Base-by-base conservation (phyloP, 164 flowering plant species). In the Berberis vulgaris region DNA sequence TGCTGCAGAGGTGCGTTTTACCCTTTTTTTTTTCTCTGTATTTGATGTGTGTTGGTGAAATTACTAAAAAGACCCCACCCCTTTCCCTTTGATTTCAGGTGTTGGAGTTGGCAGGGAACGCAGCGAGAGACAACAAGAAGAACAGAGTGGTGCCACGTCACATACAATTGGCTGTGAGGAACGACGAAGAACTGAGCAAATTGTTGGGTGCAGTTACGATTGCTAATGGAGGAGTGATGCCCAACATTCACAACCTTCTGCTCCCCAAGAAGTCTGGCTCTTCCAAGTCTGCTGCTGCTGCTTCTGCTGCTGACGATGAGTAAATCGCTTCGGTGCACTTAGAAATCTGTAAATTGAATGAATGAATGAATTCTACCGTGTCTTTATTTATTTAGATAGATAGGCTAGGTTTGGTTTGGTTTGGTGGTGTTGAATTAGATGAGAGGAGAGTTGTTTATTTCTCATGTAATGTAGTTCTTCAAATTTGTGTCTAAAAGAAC, bases 91-190 rank as follows among this genome's bases (percentile, higher is more conserved):
- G 44, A 57, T 57, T 57, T 53, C 39, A 57, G 60, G 60, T 57
- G 3, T 57, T 57, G 60, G 60, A 57, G 7, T 57, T 57, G 44
- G 60, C 60, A 3, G 60, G 60, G 4, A 57, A 57, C 41, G 60
- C 60, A 3, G 60, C 60, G 0, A 57, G 60, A 6, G 60, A 57
- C 10, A 57, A 57, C 12, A 57, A 57, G 60, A 57, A 57, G 60
- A 26, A 10, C 7, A 57, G 60, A 42, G 60, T 57, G 9, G 60
- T 57, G 43, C 60, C 60, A 42, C 40, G 60, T 10, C 60, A 57
- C 41, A 57, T 57, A 6, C 60, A 57, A n/a, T 57, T 57, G 7
- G 60, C 60, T 6, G 60, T 57, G 44, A 57, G 60, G 60, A 57
- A 57, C 10, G 60, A 57, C 10, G 60, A 57, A 57, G 60, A 57